Percentiles rank a stretch among this genome's conserved stretches.
Evolutionary conservation across 495 filamentous ascomycete species (phyloP).

Genomic region (Trichoderma reesei): DNA sequence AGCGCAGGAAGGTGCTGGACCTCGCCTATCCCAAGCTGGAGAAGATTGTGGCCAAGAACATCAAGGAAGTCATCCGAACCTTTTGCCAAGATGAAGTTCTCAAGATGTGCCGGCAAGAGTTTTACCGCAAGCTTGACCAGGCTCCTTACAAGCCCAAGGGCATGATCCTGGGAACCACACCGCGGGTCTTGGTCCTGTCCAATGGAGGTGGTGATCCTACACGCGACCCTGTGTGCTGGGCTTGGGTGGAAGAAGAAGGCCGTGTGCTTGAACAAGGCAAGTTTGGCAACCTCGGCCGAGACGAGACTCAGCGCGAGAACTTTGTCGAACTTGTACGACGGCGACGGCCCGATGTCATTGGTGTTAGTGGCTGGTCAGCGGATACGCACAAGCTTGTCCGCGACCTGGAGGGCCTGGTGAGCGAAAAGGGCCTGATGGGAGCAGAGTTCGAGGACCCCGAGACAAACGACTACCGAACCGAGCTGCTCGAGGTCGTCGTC

Average conservation of each 20-base stretch:
- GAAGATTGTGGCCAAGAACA: constrained; percentile 70
- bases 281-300: constrained; percentile 65
- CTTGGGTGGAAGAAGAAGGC: constrained; percentile 87
- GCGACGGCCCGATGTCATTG: constrained; percentile 81
- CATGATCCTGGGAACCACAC: constrained; percentile 79
- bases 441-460: constrained; percentile 59
- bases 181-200: constrained; percentile 76
- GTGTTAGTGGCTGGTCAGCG: constrained; percentile 79
- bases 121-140: constrained; percentile 81
- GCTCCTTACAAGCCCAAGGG: constrained; percentile 92
- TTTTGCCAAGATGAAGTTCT: constrained; percentile 86
- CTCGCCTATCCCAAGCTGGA: constrained; percentile 74
- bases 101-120: constrained; percentile 72
- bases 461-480: constrained; percentile 53
- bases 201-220: constrained; percentile 68
- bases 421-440: constrained; percentile 61
- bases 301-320: constrained; percentile 51
- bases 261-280: constrained; percentile 80
- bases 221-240: constrained; percentile 76
- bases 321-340: constrained; percentile 67
- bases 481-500: constrained; percentile 74
- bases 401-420: constrained; percentile 64
- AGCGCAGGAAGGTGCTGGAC: constrained; percentile 75
- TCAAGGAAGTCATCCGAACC: constrained; percentile 85
- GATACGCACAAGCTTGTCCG: constrained; percentile 78